These are phyloP conservation scores for Quercus rubra DNA, from an alignment of 306 rosid genomes.

Conservation along the genomic window DNA sequence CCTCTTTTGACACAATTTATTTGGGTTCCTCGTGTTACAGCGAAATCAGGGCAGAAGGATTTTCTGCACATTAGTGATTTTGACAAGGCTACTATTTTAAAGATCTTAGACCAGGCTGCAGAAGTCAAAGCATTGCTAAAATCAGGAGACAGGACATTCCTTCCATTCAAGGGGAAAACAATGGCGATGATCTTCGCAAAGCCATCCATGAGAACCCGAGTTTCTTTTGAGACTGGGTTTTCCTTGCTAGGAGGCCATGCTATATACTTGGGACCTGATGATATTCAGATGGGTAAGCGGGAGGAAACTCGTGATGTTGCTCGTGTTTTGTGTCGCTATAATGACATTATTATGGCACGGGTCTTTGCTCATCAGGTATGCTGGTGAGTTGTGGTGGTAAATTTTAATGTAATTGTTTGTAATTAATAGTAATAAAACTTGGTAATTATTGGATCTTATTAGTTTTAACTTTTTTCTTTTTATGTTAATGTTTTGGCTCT, in stretches of 20 bases:
- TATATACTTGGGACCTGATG: slow-evolving; percentile 84
- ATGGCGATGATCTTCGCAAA: slow-evolving; percentile 97
- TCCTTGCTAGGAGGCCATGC: slow-evolving; percentile 88
- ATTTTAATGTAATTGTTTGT: not conserved
- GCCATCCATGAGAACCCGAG: slow-evolving; percentile 95
- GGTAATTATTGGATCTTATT: not conserved
- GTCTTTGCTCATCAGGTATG: slow-evolving; percentile 97
- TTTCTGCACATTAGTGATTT: slow-evolving; percentile 82
- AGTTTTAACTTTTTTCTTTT: not conserved
- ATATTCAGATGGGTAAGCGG: slow-evolving; percentile 95
- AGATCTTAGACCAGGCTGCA: slow-evolving; percentile 72
- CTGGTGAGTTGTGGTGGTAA: slow-evolving; percentile 39
- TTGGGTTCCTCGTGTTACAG: slow-evolving; percentile 27
- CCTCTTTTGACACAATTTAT: not conserved
- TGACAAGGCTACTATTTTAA: slow-evolving; percentile 65
- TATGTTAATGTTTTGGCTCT: too few species aligned
- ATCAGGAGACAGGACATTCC: slow-evolving; percentile 80
- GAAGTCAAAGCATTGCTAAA: slow-evolving; percentile 81
- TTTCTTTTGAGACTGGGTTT: slow-evolving; percentile 96
- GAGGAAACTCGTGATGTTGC: slow-evolving; percentile 97
- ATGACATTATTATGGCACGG: slow-evolving; percentile 93
- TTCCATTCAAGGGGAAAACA: slow-evolving; percentile 84
- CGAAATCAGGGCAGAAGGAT: slow-evolving; percentile 56
- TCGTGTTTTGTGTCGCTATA: slow-evolving; percentile 77
- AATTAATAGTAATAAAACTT: not conserved